Evolutionary conservation across 108 stramenopile genomes (phyloP).

Genomic region (Nitzschia sp.): DNA sequence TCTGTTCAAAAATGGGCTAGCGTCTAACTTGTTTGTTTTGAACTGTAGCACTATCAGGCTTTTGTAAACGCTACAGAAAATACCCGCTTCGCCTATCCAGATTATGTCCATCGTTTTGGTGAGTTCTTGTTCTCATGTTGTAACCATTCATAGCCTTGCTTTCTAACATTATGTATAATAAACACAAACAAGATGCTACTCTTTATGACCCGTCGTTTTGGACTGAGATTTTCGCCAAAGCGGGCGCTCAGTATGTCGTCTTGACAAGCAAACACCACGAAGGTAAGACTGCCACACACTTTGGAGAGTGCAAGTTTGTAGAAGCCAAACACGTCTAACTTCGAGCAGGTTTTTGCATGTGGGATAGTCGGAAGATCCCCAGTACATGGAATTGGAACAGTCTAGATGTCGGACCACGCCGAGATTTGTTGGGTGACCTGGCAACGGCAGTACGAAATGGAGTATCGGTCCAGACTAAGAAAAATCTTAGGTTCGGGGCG

Average conservation of each 20-base stretch:
- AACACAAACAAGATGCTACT: constrained; percentile 24
- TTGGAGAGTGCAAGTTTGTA: too few relatives aligned
- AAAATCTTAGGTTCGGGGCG: constrained; percentile 36
- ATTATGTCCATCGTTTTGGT: constrained; percentile 48
- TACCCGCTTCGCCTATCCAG: constrained; percentile 23
- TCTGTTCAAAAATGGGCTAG: too few relatives aligned
- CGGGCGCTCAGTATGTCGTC: constrained; percentile 55
- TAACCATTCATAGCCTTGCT: neutral
- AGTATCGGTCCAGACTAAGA: constrained; percentile 22
- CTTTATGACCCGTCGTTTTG: constrained; percentile 37
- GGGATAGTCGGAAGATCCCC: constrained; percentile 33
- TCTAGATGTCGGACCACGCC: constrained; percentile 45
- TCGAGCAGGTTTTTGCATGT: constrained; percentile 47
- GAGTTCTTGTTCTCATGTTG: neutral
- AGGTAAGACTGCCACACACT: neutral
- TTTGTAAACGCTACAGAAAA: constrained; percentile 28
- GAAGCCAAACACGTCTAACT: too few relatives aligned
- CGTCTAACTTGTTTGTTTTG: too few relatives aligned
- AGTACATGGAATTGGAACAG: constrained; percentile 53
- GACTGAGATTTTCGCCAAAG: constrained; percentile 38
- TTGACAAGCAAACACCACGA: constrained; percentile 56
- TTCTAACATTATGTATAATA: neutral
- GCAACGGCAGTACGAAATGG: constrained; percentile 33
- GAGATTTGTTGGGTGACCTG: constrained; percentile 49
- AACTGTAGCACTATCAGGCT: neutral